Evolutionary conservation across 2,329 filamentous ascomycete species (phyloP), one percentile per base, ranked within the genome.

Genomic region (Lithohypha guttulata): DNA sequence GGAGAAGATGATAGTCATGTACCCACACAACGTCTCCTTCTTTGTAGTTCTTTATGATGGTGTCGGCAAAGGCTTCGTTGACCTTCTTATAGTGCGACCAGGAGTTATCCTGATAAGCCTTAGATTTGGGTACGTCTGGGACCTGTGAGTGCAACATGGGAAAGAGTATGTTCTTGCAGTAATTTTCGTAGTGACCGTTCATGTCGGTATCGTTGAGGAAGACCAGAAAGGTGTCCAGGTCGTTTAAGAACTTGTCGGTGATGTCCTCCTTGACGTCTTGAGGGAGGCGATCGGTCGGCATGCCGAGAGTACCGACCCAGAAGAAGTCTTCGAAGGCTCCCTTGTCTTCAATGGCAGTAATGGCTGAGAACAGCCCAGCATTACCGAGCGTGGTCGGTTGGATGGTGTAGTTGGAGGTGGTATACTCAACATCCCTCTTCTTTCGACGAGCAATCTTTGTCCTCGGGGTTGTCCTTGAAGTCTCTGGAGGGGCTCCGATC

Each of bases 101-200:
- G 0, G 87, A 95, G 61, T 96, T 87, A 52, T 96, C 89, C 59
- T 93, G 82, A 59, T 94, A 96, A 0, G 89, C 89, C 60, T 96
- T 96, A 75, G 86, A 95, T 70, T 94, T 94, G 18, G 89, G 89
- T 56, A 93, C 93, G 57, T 96, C 91, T 0, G 89, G 91, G 43
- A 96, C 93, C 61, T 95, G 87, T 59, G 96, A 96, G 62, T 96
- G 87, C 61, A 96, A 93, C 44, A 95, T 87, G 1, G 89, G 89
- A 89, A 89, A 96, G 5, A 96, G 70, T 40, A 96, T 94, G 55
- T 89, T 85, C 66, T 96, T 96, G 77, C 87, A 95, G 58, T 91
- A 96, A 61, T 95, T 87, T 9, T 81, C 77, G 56, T 96, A 96
- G 62, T 94, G 87, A 1, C 87, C 86, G 54, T 95, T 82, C 56